These are phyloP conservation scores for Neonectria hederae DNA, from an alignment of 2,329 filamentous ascomycete genomes.

Conservation along the genomic window DNA sequence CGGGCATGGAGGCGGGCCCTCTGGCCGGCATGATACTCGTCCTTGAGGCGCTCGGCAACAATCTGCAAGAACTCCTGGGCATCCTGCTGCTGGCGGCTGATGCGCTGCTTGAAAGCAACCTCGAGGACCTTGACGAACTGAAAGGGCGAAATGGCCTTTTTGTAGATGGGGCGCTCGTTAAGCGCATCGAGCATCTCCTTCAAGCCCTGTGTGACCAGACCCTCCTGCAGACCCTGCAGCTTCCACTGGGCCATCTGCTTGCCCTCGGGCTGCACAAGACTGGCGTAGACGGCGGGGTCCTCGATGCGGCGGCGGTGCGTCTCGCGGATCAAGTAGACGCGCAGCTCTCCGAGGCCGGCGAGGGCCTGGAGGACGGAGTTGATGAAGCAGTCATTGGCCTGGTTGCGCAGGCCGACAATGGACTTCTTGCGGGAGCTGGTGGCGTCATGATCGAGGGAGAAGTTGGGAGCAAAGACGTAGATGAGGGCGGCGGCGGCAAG, in stretches of 20 bases:
- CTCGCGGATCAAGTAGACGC: conserved; percentile 91
- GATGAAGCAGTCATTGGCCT: conserved; percentile 96
- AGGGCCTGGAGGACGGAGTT: conserved; percentile 95
- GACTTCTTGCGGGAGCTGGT: conserved; percentile 77
- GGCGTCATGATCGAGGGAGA: conserved; percentile 87
- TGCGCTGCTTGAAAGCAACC: conserved; percentile 85
- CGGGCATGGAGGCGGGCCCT: conserved; percentile 72
- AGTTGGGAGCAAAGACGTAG: conserved; percentile 98
- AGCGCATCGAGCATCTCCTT: conserved; percentile 93
- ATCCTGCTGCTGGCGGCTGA: conserved; percentile 95
- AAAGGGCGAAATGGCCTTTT: conserved; percentile 91
- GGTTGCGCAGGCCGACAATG: conserved; percentile 87
- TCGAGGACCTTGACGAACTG: conserved; percentile 86
- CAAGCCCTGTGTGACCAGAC: conserved; percentile 83
- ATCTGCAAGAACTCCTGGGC: conserved; percentile 97
- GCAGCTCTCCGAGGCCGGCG: conserved; percentile 87
- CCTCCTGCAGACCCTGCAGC: conserved; percentile 76
- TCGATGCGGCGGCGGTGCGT: conserved; percentile 85
- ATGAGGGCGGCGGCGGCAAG: conserved; percentile 94
- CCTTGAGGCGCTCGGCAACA: conserved; percentile 88
- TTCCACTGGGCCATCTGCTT: conserved; percentile 66
- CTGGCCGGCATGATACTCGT: conserved; percentile 90
- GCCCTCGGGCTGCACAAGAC: conserved; percentile 62
- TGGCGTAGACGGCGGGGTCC: conserved; percentile 77
- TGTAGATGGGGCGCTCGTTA: conserved; percentile 92